A percentile compares a stretch with the other conserved stretches of the same genome.
Evolutionary conservation across 352 stramenopile genomes (phyloP).

Genomic region (Globisporangium lucens): DNA sequence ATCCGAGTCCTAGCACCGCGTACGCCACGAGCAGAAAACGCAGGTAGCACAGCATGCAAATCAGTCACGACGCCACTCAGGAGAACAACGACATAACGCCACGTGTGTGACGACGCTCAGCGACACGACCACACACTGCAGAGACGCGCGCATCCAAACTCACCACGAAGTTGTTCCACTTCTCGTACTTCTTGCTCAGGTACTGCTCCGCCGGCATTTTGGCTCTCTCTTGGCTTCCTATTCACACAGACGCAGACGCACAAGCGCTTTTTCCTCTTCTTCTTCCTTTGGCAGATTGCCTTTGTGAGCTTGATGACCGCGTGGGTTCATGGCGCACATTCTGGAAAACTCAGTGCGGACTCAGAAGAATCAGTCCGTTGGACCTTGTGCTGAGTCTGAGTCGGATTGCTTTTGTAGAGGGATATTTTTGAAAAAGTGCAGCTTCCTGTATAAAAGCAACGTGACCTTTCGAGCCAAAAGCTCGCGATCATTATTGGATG

Average conservation of each 20-base stretch:
- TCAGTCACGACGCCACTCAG: not conserved
- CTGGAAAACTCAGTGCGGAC: slow-evolving; percentile 20
- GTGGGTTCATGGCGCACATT: slow-evolving; percentile 11
- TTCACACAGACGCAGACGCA: not conserved
- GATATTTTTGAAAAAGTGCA: not conserved
- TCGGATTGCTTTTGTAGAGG: not conserved
- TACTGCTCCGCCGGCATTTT: slow-evolving; percentile 59
- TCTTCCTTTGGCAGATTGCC: not conserved
- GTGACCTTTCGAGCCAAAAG: slow-evolving; percentile 11
- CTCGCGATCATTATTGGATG: not conserved
- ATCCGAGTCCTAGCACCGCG: slow-evolving; percentile 34
- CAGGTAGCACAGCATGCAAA: not conserved
- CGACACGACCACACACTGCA: not conserved
- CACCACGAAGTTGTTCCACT: slow-evolving; percentile 86
- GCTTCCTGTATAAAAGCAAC: slow-evolving; percentile 12
- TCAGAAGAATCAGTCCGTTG: not conserved
- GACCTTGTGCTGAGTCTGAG: slow-evolving; percentile 1
- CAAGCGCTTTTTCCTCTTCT: not conserved
- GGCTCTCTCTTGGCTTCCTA: not conserved
- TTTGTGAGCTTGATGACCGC: not conserved
- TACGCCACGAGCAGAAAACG: not conserved
- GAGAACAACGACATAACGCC: not conserved
- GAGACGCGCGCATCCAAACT: not conserved
- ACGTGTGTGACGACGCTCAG: not conserved
- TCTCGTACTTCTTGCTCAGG: slow-evolving; percentile 87